Percentiles rank a stretch among this genome's conserved stretches.
phyloP scores from a whole-genome alignment of 805 yeast genomes.

The Metschnikowia bowlesiae region DNA sequence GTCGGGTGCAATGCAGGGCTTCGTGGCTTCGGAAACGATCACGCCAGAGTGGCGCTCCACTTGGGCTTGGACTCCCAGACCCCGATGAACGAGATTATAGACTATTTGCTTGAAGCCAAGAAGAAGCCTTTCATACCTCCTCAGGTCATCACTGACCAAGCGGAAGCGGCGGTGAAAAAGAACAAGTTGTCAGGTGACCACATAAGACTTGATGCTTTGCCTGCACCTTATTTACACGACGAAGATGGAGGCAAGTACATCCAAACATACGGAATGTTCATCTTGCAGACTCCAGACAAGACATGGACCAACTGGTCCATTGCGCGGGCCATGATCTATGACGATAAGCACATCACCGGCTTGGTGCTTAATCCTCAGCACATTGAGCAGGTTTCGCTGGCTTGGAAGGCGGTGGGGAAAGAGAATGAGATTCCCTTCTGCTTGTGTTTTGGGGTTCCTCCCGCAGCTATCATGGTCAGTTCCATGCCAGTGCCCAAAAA shows the following conservation, averaged over 20 bases:
- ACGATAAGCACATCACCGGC: constrained; percentile 21
- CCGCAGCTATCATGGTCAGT: constrained; percentile 23
- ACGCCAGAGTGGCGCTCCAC: constrained; percentile 24
- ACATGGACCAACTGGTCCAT: constrained; percentile 27
- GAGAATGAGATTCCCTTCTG: constrained; percentile 20
- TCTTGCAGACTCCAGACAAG: constrained; percentile 23
- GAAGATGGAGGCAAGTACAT: constrained; percentile 24
- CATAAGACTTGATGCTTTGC: constrained; percentile 16
- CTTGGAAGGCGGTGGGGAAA: constrained; percentile 20
- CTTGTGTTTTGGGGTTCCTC: constrained; percentile 26
- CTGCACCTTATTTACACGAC: constrained; percentile 19
- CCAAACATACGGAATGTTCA: constrained; percentile 26
- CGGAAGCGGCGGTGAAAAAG: constrained; percentile 19
- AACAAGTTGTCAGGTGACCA: constrained; percentile 17
- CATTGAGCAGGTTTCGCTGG: constrained; percentile 19
- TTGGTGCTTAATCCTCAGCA: constrained; percentile 23
- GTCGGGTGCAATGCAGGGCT: constrained; percentile 23
- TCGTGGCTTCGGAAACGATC: constrained; percentile 17
- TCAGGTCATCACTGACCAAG: constrained; percentile 3
- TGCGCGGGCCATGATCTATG: constrained; percentile 23
- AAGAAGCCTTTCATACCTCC: constrained; percentile 16
- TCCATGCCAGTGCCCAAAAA: constrained; percentile 36
- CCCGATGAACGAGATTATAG: constrained; percentile 19
- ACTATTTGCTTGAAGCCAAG: constrained; percentile 17
- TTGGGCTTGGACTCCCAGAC: constrained; percentile 19